Conservation (phyloP, 371 early-diverging fungal genomes). For the Mucor velutinosus region DNA sequence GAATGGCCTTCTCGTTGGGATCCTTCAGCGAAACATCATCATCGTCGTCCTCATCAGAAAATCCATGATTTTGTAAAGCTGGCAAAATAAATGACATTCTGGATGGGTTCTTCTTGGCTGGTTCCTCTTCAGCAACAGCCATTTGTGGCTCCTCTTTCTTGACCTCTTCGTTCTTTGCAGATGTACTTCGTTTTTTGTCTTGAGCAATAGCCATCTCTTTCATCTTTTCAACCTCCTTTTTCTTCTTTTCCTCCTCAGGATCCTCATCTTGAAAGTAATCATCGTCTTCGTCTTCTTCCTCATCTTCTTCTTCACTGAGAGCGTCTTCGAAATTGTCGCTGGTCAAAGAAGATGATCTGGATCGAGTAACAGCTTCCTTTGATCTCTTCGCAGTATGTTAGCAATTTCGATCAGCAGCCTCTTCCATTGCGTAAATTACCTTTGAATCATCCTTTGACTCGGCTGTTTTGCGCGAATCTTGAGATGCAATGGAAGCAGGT, state of each 20-base stretch:
- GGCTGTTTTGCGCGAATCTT: not conserved
- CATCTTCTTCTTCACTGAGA: conserved; percentile 11
- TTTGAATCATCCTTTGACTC: not conserved
- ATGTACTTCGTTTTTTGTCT: conserved; percentile 1
- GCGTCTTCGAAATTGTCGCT: conserved; percentile 27
- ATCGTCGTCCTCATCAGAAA: conserved; percentile 20
- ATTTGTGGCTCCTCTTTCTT: not conserved
- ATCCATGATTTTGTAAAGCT: conserved; percentile 23
- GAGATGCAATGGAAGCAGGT: conserved; percentile 10
- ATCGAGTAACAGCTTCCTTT: conserved; percentile 1
- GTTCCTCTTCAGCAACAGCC: not conserved
- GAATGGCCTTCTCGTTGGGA: conserved; percentile 3
- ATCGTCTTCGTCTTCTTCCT: conserved; percentile 26
- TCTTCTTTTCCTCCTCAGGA: conserved; percentile 3
- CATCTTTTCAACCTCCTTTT: not conserved
- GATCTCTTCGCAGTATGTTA: not conserved
- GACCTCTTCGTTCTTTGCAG: not conserved
- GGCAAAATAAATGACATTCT: conserved; percentile 27
- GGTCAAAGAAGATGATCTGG: conserved; percentile 19
- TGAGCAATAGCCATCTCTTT: conserved; percentile 1
- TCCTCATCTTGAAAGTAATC: conserved; percentile 26
- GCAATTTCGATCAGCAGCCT: not conserved
- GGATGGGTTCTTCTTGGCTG: not conserved
- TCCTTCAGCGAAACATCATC: conserved; percentile 16
- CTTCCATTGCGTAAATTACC: not conserved